Percentiles rank a stretch among this genome's conserved stretches.
Conservation (phyloP, 1,284 basidiomycete genomes). For the Fomitopsis pinicola region DNA sequence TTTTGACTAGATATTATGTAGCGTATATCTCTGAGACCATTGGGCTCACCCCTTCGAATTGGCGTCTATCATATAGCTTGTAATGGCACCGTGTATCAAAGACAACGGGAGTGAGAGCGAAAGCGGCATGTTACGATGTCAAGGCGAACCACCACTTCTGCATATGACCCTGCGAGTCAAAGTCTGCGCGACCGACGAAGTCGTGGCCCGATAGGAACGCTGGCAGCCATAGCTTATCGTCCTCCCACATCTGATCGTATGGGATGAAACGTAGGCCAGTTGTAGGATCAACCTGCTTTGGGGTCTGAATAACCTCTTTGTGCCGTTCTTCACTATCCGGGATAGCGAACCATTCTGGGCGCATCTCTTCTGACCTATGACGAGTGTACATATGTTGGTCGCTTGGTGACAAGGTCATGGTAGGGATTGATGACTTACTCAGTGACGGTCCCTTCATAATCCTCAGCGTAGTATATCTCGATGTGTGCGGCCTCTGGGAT, state of each 20-base stretch:
- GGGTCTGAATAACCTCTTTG: not conserved
- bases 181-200: slow-evolving; percentile 59
- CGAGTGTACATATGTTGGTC: too few relatives aligned
- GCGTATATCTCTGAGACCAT: too few relatives aligned
- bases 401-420: not conserved
- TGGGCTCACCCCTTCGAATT: too few relatives aligned
- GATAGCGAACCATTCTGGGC: slow-evolving; percentile 58
- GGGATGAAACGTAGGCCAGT: slow-evolving; percentile 36
- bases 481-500: slow-evolving; percentile 60
- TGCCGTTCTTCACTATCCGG: slow-evolving; percentile 8
- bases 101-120: too few relatives aligned
- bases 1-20: too few relatives aligned
- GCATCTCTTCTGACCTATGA: slow-evolving; percentile 64
- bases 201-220: slow-evolving; percentile 41
- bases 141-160: slow-evolving; percentile 55
- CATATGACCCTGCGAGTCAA: slow-evolving; percentile 30
- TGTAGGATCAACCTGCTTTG: slow-evolving; percentile 1
- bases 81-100: too few relatives aligned
- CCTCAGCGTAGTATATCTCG: slow-evolving; percentile 57
- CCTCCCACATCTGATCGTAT: slow-evolving; percentile 61
- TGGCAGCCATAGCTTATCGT: slow-evolving; percentile 59
- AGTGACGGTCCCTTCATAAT: slow-evolving; percentile 46
- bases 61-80: too few relatives aligned
- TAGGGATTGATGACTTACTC: slow-evolving; percentile 45
- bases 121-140: not conserved